Evolutionary conservation across 768 basidiomycete genomes (phyloP).

Genomic region (Psilocybe azurescens): DNA sequence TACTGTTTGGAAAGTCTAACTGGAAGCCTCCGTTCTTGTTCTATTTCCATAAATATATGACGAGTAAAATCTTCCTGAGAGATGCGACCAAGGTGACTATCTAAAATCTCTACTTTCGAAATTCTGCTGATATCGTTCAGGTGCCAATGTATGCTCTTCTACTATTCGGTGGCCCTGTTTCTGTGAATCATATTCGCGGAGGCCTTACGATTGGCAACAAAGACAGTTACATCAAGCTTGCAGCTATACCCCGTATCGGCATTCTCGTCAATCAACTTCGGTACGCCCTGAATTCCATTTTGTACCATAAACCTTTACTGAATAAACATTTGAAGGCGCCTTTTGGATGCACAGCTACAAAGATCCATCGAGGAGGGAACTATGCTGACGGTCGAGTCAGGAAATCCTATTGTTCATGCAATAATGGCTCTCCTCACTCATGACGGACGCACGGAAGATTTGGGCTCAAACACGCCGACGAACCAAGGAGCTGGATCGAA

Average conservation of each 20-base stretch:
- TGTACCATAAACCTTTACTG: neutral
- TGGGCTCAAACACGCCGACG: slow-evolving; percentile 10
- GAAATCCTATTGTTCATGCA: slow-evolving; percentile 56
- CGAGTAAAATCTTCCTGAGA: slow-evolving; percentile 83
- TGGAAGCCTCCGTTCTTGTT: slow-evolving; percentile 84
- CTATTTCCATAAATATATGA: slow-evolving; percentile 84
- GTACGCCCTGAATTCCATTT: slow-evolving; percentile 40
- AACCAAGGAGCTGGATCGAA: neutral
- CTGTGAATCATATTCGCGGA: slow-evolving; percentile 82
- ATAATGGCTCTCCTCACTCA: slow-evolving; percentile 39
- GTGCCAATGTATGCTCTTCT: slow-evolving; percentile 88
- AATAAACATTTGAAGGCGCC: slow-evolving; percentile 45
- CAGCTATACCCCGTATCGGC: slow-evolving; percentile 90
- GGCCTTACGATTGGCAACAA: slow-evolving; percentile 68
- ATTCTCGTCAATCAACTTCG: slow-evolving; percentile 87
- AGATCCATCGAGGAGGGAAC: slow-evolving; percentile 69
- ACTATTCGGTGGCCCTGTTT: slow-evolving; percentile 81
- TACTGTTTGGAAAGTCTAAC: slow-evolving; percentile 71
- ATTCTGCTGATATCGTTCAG: slow-evolving; percentile 36
- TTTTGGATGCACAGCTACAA: slow-evolving; percentile 73
- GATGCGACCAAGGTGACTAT: slow-evolving; percentile 84
- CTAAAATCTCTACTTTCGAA: neutral
- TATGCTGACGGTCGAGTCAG: slow-evolving; percentile 47
- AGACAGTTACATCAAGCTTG: slow-evolving; percentile 62
- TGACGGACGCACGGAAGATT: slow-evolving; percentile 35